Evolutionary conservation across 768 basidiomycete species (phyloP).

Genomic region (Favolaschia claudopus): DNA sequence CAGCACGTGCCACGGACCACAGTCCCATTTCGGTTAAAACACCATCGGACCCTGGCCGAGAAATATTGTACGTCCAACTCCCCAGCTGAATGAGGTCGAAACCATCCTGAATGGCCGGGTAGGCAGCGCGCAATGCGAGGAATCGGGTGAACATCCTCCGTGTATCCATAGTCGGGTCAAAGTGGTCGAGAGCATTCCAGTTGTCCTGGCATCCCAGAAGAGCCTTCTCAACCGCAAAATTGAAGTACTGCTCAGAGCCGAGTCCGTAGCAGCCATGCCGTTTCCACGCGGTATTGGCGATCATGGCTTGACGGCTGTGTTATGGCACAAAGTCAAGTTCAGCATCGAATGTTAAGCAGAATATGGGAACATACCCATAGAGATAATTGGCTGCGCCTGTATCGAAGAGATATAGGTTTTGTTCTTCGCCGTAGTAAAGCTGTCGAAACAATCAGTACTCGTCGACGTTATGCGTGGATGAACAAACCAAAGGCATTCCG

Average conservation of each 20-base stretch:
- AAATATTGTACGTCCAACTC: constrained; percentile 83
- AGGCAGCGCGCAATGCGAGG: constrained; percentile 70
- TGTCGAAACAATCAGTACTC: constrained; percentile 32
- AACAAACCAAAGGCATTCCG: constrained; percentile 80
- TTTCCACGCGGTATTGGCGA: constrained; percentile 85
- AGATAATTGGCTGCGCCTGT: constrained; percentile 93
- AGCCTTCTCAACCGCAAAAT: constrained; percentile 84
- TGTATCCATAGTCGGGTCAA: constrained; percentile 86
- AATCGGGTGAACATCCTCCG: constrained; percentile 80
- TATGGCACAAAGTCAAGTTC: neutral
- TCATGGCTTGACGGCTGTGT: constrained; percentile 90
- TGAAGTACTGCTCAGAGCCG: constrained; percentile 93
- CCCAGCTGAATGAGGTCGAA: constrained; percentile 84
- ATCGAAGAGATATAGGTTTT: constrained; percentile 87
- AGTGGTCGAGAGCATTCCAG: constrained; percentile 94
- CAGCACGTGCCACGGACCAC: constrained; percentile 80
- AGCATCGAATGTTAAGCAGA: neutral
- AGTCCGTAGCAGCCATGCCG: constrained; percentile 92
- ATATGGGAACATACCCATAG: constrained; percentile 63
- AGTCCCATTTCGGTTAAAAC: constrained; percentile 88
- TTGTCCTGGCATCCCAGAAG: constrained; percentile 86
- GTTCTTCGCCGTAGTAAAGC: constrained; percentile 93
- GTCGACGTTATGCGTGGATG: constrained; percentile 8
- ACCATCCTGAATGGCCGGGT: constrained; percentile 84
- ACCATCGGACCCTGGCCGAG: constrained; percentile 84